Percentiles rank a stretch among this genome's conserved stretches.
phyloP scores from a whole-genome alignment of 2,329 filamentous ascomycete genomes.

The Sarocladium strictum region DNA sequence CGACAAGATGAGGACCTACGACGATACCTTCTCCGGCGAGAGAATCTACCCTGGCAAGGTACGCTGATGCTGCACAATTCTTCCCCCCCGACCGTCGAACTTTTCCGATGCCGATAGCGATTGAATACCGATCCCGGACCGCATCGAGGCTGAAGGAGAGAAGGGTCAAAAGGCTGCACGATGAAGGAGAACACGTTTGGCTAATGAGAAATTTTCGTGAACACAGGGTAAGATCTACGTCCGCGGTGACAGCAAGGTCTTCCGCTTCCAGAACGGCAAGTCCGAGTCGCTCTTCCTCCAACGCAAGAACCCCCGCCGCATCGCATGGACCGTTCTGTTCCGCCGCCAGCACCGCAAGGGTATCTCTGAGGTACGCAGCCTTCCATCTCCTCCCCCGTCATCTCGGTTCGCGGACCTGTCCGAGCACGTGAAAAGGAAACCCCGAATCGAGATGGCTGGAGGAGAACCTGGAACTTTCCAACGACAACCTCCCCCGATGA shows the following conservation, averaged over 20 bases:
- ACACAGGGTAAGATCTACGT: slow-evolving; percentile 96
- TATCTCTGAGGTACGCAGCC: slow-evolving; percentile 90
- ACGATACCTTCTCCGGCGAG: slow-evolving; percentile 60
- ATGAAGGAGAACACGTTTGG: slow-evolving; percentile 7
- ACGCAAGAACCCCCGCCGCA: slow-evolving; percentile 99
- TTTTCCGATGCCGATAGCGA: slow-evolving; percentile 14
- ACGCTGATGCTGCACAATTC: slow-evolving; percentile 24
- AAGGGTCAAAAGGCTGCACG: neutral
- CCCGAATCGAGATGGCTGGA: neutral
- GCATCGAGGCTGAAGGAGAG: slow-evolving; percentile 4
- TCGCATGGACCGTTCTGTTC: slow-evolving; percentile 98
- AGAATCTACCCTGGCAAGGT: slow-evolving; percentile 65
- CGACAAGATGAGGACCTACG: slow-evolving; percentile 61
- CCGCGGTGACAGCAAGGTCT: slow-evolving; percentile 99
- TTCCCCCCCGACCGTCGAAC: slow-evolving; percentile 12
- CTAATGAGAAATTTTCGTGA: slow-evolving; percentile 21
- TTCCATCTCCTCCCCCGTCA: neutral
- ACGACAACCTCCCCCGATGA: too few relatives aligned
- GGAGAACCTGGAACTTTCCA: too few relatives aligned
- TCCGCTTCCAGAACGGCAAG: slow-evolving; percentile 99
- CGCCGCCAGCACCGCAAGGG: slow-evolving; percentile 99
- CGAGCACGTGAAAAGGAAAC: neutral
- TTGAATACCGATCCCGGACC: slow-evolving; percentile 12
- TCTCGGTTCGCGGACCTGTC: slow-evolving; percentile 6
- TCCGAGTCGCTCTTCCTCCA: slow-evolving; percentile 99